Conservation (phyloP, 108 stramenopile species). For the Conticribra weissflogii region DNA sequence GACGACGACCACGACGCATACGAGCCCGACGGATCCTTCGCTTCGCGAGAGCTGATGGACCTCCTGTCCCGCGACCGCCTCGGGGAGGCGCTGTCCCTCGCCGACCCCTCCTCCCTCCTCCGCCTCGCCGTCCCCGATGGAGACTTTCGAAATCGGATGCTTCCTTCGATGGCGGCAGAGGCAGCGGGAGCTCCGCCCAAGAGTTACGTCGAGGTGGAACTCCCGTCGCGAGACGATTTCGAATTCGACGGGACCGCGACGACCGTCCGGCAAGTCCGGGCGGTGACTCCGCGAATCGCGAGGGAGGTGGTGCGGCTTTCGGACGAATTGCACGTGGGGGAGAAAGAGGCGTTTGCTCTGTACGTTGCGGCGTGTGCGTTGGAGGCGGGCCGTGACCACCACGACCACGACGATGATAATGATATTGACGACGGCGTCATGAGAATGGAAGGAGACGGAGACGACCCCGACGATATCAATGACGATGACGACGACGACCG, state of each 20-base stretch:
- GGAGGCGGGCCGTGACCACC: background rate
- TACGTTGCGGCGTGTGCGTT: conserved; percentile 48
- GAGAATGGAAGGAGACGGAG: background rate
- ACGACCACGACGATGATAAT: conserved; percentile 9
- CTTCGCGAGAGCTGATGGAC: too few relatives aligned
- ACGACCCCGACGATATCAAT: conserved; percentile 18
- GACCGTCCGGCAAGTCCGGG: conserved; percentile 14
- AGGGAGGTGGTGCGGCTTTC: conserved; percentile 51
- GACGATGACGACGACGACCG: conserved; percentile 10
- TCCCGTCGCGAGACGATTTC: too few relatives aligned
- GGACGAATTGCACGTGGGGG: conserved; percentile 60
- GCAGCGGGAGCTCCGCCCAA: too few relatives aligned
- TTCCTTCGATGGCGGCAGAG: too few relatives aligned
- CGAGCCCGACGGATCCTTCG: too few relatives aligned
- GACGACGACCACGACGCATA: background rate
- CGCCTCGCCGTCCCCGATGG: too few relatives aligned
- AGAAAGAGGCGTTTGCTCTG: conserved; percentile 55
- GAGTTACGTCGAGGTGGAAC: too few relatives aligned
- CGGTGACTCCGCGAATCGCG: conserved; percentile 52
- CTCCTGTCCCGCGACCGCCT: too few relatives aligned
- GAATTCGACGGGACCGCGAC: too few relatives aligned
- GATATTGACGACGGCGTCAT: background rate
- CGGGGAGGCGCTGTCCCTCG: too few relatives aligned
- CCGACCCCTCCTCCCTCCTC: too few relatives aligned
- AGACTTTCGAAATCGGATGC: too few relatives aligned